Evolutionary conservation across 192 early-diverging fungal species (phyloP).

Genomic region (Podochytrium sp.): DNA sequence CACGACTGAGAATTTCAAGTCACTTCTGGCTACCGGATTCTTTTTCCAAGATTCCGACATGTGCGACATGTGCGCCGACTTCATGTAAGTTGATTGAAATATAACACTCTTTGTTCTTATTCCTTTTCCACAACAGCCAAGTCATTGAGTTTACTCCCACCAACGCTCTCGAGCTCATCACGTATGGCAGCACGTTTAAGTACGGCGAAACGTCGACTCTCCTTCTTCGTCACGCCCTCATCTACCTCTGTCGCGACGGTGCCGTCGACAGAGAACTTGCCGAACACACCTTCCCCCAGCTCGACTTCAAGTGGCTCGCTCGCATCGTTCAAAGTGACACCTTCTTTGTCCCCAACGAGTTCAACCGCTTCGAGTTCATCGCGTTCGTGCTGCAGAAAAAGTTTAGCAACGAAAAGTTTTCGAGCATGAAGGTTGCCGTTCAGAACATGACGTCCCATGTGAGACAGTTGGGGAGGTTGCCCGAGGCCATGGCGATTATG

Average conservation of each 20-base stretch:
- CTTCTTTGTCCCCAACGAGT: constrained; percentile 41
- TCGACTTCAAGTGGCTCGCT: constrained; percentile 43
- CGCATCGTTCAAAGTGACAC: constrained; percentile 46
- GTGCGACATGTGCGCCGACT: constrained; percentile 16
- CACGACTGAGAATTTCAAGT: constrained; percentile 28
- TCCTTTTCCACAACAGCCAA: no score
- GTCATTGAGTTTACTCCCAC: constrained; percentile 24
- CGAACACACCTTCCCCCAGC: constrained; percentile 5
- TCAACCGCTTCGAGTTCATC: constrained; percentile 40
- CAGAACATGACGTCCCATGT: constrained; percentile 23
- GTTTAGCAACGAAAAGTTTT: neutral
- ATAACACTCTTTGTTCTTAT: no score
- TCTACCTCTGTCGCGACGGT: constrained; percentile 46
- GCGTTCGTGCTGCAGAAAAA: constrained; percentile 26
- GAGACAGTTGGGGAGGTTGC: constrained; percentile 1
- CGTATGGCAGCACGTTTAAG: constrained; percentile 37
- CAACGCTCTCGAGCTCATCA: constrained; percentile 43
- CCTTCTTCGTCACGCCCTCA: constrained; percentile 40
- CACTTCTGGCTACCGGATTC: constrained; percentile 37
- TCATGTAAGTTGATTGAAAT: neutral
- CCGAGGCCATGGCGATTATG: neutral
- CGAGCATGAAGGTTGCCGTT: constrained; percentile 9
- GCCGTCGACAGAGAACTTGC: constrained; percentile 8
- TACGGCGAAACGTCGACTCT: constrained; percentile 42
- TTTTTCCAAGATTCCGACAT: constrained; percentile 45